A percentile compares a stretch with the other conserved stretches of the same genome.
phyloP scores from a whole-genome alignment of 2,329 filamentous ascomycete species.

The Pseudogymnoascus sp. region DNA sequence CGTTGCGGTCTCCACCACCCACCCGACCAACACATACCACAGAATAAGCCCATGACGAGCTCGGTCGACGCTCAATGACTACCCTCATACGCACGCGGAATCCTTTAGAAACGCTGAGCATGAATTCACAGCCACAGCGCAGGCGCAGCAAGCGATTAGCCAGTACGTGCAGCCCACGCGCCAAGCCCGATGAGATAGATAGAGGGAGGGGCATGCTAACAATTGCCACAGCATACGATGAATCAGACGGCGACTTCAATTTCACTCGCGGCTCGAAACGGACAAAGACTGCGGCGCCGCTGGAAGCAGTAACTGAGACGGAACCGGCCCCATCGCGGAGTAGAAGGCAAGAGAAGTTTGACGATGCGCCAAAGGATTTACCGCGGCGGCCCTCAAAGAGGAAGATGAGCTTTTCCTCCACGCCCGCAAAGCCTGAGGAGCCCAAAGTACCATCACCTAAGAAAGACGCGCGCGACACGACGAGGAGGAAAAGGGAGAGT shows the following conservation, averaged over 20 bases:
- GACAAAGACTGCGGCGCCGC: constrained; percentile 49
- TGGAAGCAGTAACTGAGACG: constrained; percentile 34
- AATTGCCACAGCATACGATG: constrained; percentile 47
- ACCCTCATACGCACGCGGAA: constrained; percentile 57
- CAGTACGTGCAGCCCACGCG: constrained; percentile 39
- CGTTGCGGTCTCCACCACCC: background rate
- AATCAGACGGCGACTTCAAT: constrained; percentile 69
- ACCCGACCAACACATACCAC: background rate
- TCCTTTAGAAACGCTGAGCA: constrained; percentile 61
- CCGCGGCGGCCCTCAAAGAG: constrained; percentile 34
- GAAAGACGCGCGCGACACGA: constrained; percentile 16
- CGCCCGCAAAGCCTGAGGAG: constrained; percentile 24
- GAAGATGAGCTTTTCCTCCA: constrained; percentile 28
- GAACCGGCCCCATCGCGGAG: constrained; percentile 30
- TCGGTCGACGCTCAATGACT: constrained; percentile 50
- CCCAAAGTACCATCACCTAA: constrained; percentile 21
- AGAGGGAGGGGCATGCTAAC: constrained; percentile 13
- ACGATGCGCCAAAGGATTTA: constrained; percentile 26
- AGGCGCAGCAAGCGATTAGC: constrained; percentile 58
- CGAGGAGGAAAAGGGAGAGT: constrained; percentile 28
- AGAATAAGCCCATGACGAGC: constrained; percentile 2
- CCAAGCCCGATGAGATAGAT: constrained; percentile 9
- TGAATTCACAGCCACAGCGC: constrained; percentile 52
- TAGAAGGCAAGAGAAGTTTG: constrained; percentile 30
- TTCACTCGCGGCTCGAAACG: constrained; percentile 63